Percentiles rank a stretch among this genome's conserved stretches.
Conservation (phyloP, 345 rosid genomes). For the Mangifera indica region DNA sequence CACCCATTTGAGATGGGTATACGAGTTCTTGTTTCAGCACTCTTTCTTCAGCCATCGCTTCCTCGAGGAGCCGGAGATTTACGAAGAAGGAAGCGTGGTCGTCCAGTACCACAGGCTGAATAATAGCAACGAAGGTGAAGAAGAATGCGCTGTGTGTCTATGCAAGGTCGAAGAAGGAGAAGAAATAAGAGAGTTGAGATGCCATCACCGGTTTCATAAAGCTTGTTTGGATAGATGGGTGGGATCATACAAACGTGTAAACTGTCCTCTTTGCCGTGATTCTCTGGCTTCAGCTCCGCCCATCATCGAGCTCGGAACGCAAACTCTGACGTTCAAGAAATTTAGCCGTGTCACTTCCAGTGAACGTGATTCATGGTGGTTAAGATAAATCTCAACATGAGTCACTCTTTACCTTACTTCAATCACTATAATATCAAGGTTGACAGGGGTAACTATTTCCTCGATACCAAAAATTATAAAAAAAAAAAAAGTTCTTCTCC, state of each 20-base stretch:
- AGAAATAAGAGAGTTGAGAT: slow-evolving; percentile 30
- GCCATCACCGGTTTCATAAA: slow-evolving; percentile 40
- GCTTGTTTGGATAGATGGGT: slow-evolving; percentile 40
- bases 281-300: background rate
- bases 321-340: slow-evolving; percentile 15
- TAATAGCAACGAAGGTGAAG: background rate
- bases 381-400: too few relatives aligned
- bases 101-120: background rate
- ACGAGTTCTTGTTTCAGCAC: slow-evolving; percentile 19
- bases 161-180: slow-evolving; percentile 27
- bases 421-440: too few relatives aligned
- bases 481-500: too few relatives aligned
- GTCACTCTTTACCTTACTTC: too few relatives aligned
- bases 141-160: slow-evolving; percentile 32
- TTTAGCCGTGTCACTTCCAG: background rate
- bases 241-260: slow-evolving; percentile 5
- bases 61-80: background rate
- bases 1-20: slow-evolving; percentile 20
- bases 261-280: slow-evolving; percentile 47
- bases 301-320: background rate
- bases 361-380: too few relatives aligned
- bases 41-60: background rate
- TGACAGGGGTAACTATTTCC: too few relatives aligned
- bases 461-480: too few relatives aligned
- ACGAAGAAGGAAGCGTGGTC: background rate